These are phyloP conservation scores for Spencermartinsiella ligniputridi DNA, from an alignment of 1,139 yeast species.

Conservation along the genomic window DNA sequence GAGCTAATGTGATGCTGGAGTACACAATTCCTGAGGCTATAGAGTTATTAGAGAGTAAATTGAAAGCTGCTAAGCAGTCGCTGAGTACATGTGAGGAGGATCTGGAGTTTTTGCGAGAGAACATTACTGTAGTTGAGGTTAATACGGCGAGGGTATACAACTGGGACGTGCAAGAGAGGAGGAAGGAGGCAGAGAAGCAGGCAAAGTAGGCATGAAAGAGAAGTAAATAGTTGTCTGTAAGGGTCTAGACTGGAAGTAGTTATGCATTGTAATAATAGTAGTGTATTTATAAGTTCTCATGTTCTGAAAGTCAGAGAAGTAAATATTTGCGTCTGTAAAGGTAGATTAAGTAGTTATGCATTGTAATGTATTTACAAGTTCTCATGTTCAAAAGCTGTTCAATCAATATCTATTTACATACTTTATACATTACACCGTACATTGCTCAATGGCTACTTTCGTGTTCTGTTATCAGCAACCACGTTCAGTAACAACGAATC, in stretches of 20 bases:
- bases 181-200: constrained; percentile 20
- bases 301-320: no score
- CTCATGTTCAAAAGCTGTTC: no score
- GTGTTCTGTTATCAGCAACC: constrained; percentile 53
- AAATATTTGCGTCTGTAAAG: not conserved
- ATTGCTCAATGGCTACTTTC: no score
- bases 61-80: constrained; percentile 58
- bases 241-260: no score
- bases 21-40: constrained; percentile 88
- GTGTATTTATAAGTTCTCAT: no score
- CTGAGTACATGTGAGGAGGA: constrained; percentile 69
- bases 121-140: constrained; percentile 96
- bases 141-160: constrained; percentile 93
- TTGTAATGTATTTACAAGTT: no score
- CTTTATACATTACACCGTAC: no score
- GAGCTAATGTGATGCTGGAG: constrained; percentile 97
- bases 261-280: no score
- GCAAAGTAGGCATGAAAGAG: no score
- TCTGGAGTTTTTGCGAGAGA: constrained; percentile 81
- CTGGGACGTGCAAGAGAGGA: constrained; percentile 91
- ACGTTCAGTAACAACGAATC: constrained; percentile 90
- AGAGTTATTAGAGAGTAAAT: constrained; percentile 57
- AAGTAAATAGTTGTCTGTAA: no score
- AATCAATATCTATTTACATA: no score
- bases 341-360: no score